Evolutionary conservation across 257 asterid species (phyloP), one percentile per base, ranked within the genome.

Genomic region (Plantago elongata): DNA sequence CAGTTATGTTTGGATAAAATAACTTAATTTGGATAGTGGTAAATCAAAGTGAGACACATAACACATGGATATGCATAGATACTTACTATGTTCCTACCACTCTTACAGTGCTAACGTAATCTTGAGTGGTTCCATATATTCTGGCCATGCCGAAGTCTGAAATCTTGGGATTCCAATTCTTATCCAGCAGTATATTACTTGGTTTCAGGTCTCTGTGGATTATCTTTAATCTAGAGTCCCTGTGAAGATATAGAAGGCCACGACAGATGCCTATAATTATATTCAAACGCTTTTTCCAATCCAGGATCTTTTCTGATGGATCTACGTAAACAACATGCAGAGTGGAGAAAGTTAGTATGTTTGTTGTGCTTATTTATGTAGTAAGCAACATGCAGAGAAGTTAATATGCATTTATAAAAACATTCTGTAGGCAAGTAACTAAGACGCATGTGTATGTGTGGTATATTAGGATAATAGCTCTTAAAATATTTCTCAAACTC

Each of bases 141-240:
- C 79, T 70, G 1, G 83, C 83, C 78, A 78, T 71, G 9, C 83
- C 83, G 48, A 78, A 78, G 55, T 78, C 80, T 0, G 80, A 78
- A 0, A 78, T 74, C 40, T 74, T 78, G 0, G 83, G 83, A 62
- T 62, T 68, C 77, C 74, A 74, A n/a, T 74, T 57, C 3, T 57
- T 71, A 48, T 78, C 83, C 2, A 78, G 65, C n/a, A 78, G 57
- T 9, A 74, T 70, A 22, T 78, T 78, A 9, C 80, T 74, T 9
- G 80, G 73, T 42, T 78, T 78, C 3, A 78, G 52, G 68, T 78
- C 80, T 11, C 83, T 45, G 15, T 78, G 83, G 16, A 74, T 78
- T 29, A 74, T 78, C 43, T 61, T 74, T 34, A 74, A 45, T 16
- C 75, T 69, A 0, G 83, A 78, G 67, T 78, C 83, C 63, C 45